phyloP scores from a whole-genome alignment of 306 rosid species.

The Ormosia semicastrata region DNA sequence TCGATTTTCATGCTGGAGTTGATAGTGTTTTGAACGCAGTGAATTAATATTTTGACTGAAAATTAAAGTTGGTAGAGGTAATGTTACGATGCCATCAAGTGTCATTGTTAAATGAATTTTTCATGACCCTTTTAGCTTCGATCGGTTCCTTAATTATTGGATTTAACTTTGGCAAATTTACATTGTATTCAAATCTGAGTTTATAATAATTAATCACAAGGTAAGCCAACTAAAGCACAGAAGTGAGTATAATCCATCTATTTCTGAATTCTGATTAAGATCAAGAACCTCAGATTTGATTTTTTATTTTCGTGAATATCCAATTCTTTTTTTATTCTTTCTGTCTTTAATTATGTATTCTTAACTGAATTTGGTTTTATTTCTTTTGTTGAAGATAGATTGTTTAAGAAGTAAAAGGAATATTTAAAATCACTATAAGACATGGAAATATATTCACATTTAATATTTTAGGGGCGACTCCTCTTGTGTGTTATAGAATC shows the following conservation, averaged over 20 bases:
- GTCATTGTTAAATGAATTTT: not conserved
- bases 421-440: too few species aligned
- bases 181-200: not conserved
- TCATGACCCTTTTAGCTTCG: not conserved
- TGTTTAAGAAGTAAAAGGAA: too few species aligned
- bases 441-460: too few species aligned
- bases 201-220: not conserved
- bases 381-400: too few species aligned
- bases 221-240: not conserved
- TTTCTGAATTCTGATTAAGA: not conserved
- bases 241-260: not conserved
- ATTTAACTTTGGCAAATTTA: not conserved
- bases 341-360: too few species aligned
- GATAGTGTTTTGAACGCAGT: not conserved
- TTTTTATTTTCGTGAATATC: too few species aligned
- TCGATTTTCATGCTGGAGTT: not conserved
- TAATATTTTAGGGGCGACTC: too few species aligned
- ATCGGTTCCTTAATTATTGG: not conserved
- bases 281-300: not conserved
- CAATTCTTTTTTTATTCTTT: too few species aligned
- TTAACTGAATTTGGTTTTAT: too few species aligned
- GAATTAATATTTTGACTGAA: not conserved
- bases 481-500: too few species aligned
- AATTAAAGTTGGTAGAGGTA: not conserved
- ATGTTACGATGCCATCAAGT: not conserved